Conservation (phyloP, 768 basidiomycete genomes). For the Naganishia antarctica region DNA sequence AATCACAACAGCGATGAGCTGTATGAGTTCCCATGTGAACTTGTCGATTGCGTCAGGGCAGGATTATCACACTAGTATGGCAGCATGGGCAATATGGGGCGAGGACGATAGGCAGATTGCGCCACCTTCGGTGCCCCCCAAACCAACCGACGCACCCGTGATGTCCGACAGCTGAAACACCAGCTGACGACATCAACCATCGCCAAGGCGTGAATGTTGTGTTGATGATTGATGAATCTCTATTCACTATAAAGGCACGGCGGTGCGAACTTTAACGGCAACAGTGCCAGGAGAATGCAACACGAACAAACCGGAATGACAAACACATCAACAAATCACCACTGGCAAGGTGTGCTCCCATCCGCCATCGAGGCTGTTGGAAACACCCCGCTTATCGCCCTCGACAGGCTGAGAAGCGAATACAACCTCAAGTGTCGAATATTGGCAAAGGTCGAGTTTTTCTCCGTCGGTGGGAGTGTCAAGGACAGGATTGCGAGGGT, state of each 20-base stretch:
- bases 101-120: too few relatives aligned
- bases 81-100: too few relatives aligned
- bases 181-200: neutral
- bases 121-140: neutral
- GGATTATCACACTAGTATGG: too few relatives aligned
- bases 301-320: neutral
- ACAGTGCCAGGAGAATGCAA: neutral
- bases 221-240: neutral
- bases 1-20: too few relatives aligned
- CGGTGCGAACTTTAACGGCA: too few relatives aligned
- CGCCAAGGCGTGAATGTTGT: neutral
- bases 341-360: conserved; percentile 58
- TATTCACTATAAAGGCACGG: too few relatives aligned
- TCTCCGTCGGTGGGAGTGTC: conserved; percentile 85
- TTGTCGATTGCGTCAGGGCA: too few relatives aligned
- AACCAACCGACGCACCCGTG: neutral
- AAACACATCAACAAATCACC: conserved; percentile 30
- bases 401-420: conserved; percentile 68
- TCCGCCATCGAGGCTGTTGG: conserved; percentile 81
- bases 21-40: too few relatives aligned
- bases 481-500: conserved; percentile 91
- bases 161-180: neutral
- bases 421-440: conserved; percentile 84
- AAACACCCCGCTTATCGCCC: conserved; percentile 80
- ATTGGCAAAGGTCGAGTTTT: conserved; percentile 88